Base-by-base conservation (phyloP, 345 rosid species). In the Carallia pectinifolia region DNA sequence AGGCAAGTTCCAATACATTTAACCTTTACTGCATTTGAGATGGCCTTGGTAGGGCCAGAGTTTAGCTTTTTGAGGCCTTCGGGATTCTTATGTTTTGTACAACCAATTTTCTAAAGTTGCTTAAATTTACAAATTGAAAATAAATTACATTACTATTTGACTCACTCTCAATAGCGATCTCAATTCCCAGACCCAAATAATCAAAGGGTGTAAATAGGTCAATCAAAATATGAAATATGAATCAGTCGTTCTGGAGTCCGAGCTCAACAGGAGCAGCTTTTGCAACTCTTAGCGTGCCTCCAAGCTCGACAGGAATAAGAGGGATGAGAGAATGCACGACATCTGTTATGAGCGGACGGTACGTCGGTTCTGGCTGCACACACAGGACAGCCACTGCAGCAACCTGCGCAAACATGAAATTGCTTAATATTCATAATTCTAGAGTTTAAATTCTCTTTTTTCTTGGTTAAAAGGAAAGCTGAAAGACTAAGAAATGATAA, bases 381-480 rank as follows among this genome's bases (percentile, higher is more conserved):
- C 97, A 95, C 67, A 95, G 77, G 38, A 95, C 87, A 36, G 99
- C 96, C 61, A 95, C 96, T 39, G 99, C 99, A 0, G 99, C 99
- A 36, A 92, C 97, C 98, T 94, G 80, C 81, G 85, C 34, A 72
- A 29, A 34, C 3, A n/a, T 15, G 17, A 0, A 2, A 48, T 48
- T 31, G 2, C 13, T 44, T 44, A 44, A 2, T 15, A 44, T 3
- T 33, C 4, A 33, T 33, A 33, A 33, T 33, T 33, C 0, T 33
- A 33, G 4, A 4, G 34, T 33, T 33, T 33, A 4, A 33, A 33
- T 4, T 33, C 34, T 33, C 2, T 33, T 33, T 33, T 4, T 33
- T 33, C 4, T 33, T 33, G 34, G 34, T 33, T 33, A 33, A 2
- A 2, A 33, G 4, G 34, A 4, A 33, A 33, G 34, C 4, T 4